Evolutionary conservation across 23 red algal genomes (phyloP).

Genomic region (Gracilaria domingensis): DNA sequence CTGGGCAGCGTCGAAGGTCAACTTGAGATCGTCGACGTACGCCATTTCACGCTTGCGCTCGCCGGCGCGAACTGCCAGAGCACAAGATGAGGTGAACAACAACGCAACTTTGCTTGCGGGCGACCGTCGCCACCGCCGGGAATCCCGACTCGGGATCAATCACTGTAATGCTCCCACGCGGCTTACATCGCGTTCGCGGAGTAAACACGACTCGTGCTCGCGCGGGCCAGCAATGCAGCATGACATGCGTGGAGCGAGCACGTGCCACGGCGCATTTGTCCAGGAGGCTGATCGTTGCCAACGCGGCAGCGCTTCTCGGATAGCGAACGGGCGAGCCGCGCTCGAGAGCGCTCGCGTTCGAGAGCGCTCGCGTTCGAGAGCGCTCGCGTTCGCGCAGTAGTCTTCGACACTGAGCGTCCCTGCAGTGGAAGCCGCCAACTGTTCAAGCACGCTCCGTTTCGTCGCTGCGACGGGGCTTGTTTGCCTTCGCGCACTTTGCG

Average conservation of each 20-base stretch:
- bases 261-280: neutral
- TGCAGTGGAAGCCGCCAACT: neutral
- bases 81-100: too few species aligned
- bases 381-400: neutral
- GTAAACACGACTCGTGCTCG: too few species aligned
- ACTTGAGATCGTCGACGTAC: conserved; percentile 51
- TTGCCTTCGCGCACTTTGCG: neutral
- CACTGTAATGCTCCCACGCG: neutral
- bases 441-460: too few species aligned
- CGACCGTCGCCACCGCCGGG: too few species aligned
- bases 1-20: conserved; percentile 49
- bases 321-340: too few species aligned
- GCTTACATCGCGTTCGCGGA: too few species aligned
- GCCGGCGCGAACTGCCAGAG: too few species aligned
- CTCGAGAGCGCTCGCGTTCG: too few species aligned
- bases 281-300: neutral
- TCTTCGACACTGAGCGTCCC: neutral
- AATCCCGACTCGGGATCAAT: neutral
- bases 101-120: too few species aligned
- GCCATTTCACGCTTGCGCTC: neutral
- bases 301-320: too few species aligned
- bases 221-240: neutral
- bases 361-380: too few species aligned
- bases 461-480: too few species aligned
- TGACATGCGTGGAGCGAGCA: neutral